Percentiles rank a stretch among this genome's conserved stretches.
Evolutionary conservation across 345 rosid species (phyloP).

Genomic region (Linum trigynum): DNA sequence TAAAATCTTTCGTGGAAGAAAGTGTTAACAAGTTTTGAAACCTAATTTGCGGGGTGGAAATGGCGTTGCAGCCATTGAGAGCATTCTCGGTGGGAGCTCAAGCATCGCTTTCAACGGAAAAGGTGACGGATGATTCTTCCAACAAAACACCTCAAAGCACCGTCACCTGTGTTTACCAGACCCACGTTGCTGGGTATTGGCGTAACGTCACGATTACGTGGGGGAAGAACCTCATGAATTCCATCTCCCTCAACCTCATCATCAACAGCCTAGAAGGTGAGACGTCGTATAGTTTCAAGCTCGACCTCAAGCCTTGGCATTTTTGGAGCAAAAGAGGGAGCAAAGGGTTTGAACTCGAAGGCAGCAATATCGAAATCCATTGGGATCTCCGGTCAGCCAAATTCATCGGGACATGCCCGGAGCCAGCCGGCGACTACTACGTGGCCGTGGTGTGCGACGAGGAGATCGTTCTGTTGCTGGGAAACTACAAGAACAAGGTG

Average conservation of each 20-base stretch:
- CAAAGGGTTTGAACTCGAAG: constrained; percentile 56
- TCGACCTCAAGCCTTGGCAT: constrained; percentile 84
- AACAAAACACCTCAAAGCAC: constrained; percentile 62
- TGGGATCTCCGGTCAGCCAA: constrained; percentile 90
- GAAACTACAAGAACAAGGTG: constrained; percentile 76
- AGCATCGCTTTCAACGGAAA: constrained; percentile 28
- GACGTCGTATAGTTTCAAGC: constrained; percentile 42
- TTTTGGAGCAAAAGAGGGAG: constrained; percentile 84
- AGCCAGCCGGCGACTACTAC: constrained; percentile 64
- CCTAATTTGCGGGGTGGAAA: not conserved
- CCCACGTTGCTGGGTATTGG: constrained; percentile 54
- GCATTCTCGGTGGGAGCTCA: constrained; percentile 1
- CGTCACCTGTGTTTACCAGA: constrained; percentile 62
- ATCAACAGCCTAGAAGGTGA: constrained; percentile 53
- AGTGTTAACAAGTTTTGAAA: too few species aligned
- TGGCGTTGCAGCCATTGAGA: not conserved
- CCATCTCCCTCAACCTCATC: constrained; percentile 52
- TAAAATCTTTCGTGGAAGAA: too few species aligned
- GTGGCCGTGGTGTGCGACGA: constrained; percentile 77
- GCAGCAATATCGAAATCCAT: constrained; percentile 52
- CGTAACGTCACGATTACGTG: constrained; percentile 56
- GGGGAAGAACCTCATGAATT: constrained; percentile 63
- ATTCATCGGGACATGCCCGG: constrained; percentile 49
- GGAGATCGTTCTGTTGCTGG: constrained; percentile 73
- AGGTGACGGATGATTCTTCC: constrained; percentile 39